Base-by-base conservation (phyloP, 2,329 filamentous ascomycete genomes). In the Diaporthe sp. region DNA sequence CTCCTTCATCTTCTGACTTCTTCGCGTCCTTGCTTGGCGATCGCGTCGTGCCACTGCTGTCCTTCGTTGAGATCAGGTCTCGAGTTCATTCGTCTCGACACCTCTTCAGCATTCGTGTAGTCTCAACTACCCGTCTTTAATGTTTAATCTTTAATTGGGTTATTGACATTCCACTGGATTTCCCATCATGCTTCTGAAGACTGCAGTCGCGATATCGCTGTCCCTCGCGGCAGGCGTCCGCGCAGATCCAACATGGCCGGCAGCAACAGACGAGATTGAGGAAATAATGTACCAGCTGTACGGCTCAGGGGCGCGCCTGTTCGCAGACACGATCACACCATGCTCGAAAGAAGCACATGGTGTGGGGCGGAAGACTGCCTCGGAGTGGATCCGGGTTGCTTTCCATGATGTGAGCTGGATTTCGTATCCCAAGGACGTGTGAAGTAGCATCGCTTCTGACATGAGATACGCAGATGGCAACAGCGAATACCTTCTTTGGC, bases 221-320 rank as follows among this genome's bases (percentile, higher is more conserved):
- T 84, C 82, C 76, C 80, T 87, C 73, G 82, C 82, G 65, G 78
- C 79, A 42, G 77, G 82, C 75, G 80, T 80, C 67, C 76, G 78
- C 62, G 87, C 89, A 34, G 87, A 89, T 77, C 89, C 88, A 44
- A 92, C 90, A 79, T 93, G 91, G 91, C 91, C 91, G 2, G 87
- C 89, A 2, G 79, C 85, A 17, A 87, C 87, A 25, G 91, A 93
- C 79, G 90, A 92, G 80, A 83, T 93, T 75, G 91, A 93, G 81
- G 91, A 92, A 81, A 88, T 92, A 77, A 89, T 92, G 85, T 91
- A 88, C 79, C 88, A 92, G 78, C 88, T 89, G 71, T 83, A 85
- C 46, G 90, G 89, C 4, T 89, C 90, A 79, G 84, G 86, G 61
- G 85, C 87, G 44, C 86, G 90, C 77, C 86, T 88, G 55, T 92